Evolutionary conservation across 2,329 filamentous ascomycete genomes (phyloP).

Genomic region (Stenocarpella maydis): DNA sequence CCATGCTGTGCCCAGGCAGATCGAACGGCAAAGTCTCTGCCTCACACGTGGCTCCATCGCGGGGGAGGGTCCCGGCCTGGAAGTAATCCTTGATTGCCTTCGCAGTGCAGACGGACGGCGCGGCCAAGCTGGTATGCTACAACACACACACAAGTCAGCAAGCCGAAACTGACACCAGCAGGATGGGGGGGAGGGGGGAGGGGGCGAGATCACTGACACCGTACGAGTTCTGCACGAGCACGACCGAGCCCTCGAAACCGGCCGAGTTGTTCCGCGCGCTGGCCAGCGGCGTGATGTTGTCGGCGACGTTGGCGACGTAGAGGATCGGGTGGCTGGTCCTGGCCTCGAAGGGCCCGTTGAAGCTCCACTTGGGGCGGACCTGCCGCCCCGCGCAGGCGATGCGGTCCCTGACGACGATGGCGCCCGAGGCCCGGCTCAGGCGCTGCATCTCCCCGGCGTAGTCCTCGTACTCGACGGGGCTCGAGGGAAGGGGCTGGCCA

Average conservation of each 20-base stretch:
- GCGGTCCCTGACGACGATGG: constrained; percentile 52
- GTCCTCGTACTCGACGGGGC: constrained; percentile 45
- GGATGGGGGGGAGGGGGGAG: no score
- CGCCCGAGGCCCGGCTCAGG: constrained; percentile 53
- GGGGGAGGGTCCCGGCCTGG: constrained; percentile 55
- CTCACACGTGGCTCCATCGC: constrained; percentile 54
- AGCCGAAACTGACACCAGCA: not conserved
- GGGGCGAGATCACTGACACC: constrained; percentile 54
- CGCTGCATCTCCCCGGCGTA: constrained; percentile 46
- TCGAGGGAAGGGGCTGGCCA: constrained; percentile 43
- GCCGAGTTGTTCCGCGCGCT: constrained; percentile 53
- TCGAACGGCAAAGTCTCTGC: constrained; percentile 55
- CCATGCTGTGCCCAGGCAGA: constrained; percentile 16
- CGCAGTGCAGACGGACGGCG: constrained; percentile 54
- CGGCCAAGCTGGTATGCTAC: constrained; percentile 59
- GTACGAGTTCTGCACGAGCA: constrained; percentile 59
- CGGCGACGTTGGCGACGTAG: constrained; percentile 52
- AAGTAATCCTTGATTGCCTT: constrained; percentile 54
- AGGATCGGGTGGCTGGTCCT: constrained; percentile 53
- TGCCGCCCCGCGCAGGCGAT: constrained; percentile 51
- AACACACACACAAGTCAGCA: not conserved
- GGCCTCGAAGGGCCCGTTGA: constrained; percentile 43
- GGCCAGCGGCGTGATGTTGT: constrained; percentile 56
- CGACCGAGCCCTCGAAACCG: constrained; percentile 53
- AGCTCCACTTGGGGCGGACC: constrained; percentile 51